Conservation (phyloP, 1,139 yeast genomes). For the Nadsonia commutata region DNA sequence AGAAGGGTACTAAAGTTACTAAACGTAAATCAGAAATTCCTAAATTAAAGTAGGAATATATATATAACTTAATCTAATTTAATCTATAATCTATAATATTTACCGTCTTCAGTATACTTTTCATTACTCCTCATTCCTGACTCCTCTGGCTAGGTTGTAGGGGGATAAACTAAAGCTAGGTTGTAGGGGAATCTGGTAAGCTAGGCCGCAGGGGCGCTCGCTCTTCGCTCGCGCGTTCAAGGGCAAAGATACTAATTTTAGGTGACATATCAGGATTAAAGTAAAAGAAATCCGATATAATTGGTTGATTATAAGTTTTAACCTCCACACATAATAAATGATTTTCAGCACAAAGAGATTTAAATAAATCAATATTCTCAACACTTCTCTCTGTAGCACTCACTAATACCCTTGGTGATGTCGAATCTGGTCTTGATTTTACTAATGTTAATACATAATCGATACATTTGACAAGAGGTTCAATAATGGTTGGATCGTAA, state of each 20-base stretch:
- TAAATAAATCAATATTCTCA: constrained; percentile 43
- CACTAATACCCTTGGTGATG: constrained; percentile 11
- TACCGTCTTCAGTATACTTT: no score
- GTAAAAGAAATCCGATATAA: constrained; percentile 5
- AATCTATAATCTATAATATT: no score
- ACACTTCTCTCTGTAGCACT: constrained; percentile 61
- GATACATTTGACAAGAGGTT: constrained; percentile 38
- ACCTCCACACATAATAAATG: constrained; percentile 21
- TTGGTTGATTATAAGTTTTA: constrained; percentile 11
- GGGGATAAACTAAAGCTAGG: no score
- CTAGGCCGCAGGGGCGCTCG: no score
- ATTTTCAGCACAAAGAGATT: constrained; percentile 22
- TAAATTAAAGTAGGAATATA: no score
- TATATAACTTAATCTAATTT: no score
- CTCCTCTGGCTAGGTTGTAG: no score
- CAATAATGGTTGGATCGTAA: constrained; percentile 53
- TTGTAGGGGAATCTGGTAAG: no score
- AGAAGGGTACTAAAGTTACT: no score
- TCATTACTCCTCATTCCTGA: no score
- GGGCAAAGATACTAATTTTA: constrained; percentile 4
- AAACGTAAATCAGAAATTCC: no score
- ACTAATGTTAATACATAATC: constrained; percentile 9
- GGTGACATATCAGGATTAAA: constrained; percentile 6
- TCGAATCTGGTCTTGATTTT: background rate
- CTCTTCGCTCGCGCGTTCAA: no score